These are phyloP conservation scores for Talaromyces borbonicus DNA, from an alignment of 495 filamentous ascomycete species.

Conservation along the genomic window DNA sequence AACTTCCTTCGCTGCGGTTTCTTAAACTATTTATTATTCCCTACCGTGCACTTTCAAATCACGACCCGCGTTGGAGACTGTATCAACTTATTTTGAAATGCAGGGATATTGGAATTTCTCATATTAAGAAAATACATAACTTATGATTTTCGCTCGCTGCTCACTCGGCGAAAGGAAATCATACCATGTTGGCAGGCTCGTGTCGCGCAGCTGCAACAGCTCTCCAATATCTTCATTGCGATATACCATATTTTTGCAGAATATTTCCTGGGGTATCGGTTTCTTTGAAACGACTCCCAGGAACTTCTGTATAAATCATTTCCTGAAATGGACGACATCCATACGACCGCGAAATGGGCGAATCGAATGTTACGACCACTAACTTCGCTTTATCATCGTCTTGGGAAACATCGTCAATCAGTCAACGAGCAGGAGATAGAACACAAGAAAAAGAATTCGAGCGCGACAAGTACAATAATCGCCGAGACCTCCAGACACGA, in stretches of 20 bases:
- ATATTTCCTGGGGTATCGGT: background rate
- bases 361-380: conserved; percentile 40
- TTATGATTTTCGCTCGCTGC: too few species aligned
- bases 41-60: too few species aligned
- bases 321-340: conserved; percentile 31
- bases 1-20: too few species aligned
- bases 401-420: conserved; percentile 35
- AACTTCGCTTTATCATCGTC: conserved; percentile 33
- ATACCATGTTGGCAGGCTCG: background rate
- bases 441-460: conserved; percentile 7
- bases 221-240: background rate
- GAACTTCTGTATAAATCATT: background rate
- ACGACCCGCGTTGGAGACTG: background rate
- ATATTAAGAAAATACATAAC: too few species aligned
- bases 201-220: background rate
- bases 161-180: background rate
- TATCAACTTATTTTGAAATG: background rate
- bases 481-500: conserved; percentile 1
- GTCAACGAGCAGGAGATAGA: conserved; percentile 22
- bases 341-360: conserved; percentile 37
- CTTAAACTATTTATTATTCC: too few species aligned
- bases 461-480: background rate
- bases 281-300: background rate
- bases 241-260: background rate
- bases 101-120: background rate